Percentiles rank a stretch among this genome's conserved stretches.
These are phyloP conservation scores for Alnus glutinosa DNA, from an alignment of 306 rosid species.

Conservation along the genomic window DNA sequence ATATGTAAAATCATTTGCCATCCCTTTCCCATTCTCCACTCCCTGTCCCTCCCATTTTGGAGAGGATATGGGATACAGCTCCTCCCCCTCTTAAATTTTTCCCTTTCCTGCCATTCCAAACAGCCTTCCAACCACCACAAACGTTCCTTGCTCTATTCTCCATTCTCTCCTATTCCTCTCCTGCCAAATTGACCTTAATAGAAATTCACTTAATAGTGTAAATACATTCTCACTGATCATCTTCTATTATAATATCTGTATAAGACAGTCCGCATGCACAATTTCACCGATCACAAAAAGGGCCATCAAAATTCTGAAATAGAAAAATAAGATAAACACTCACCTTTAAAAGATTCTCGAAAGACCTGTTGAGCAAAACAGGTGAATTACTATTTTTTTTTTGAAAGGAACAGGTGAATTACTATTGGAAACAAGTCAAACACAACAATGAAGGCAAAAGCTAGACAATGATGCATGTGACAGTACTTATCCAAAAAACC, in stretches of 20 bases:
- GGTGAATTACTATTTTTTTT: constrained; percentile 12
- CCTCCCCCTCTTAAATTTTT: not conserved
- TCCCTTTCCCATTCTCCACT: too few species aligned
- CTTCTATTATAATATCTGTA: constrained; percentile 13
- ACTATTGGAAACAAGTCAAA: constrained; percentile 22
- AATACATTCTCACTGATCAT: constrained; percentile 1
- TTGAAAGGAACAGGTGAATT: constrained; percentile 32
- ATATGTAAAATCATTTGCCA: not conserved
- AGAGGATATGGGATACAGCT: not conserved
- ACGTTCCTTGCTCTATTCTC: not conserved
- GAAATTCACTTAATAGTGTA: not conserved
- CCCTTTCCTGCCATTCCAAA: not conserved
- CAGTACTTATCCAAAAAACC: constrained; percentile 8
- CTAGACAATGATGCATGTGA: constrained; percentile 16
- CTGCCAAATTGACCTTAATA: not conserved
- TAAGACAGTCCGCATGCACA: constrained; percentile 24
- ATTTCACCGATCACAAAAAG: constrained; percentile 35
- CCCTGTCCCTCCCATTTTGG: not conserved
- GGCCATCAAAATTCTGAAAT: constrained; percentile 19
- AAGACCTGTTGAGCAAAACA: constrained; percentile 60
- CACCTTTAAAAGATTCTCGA: constrained; percentile 82
- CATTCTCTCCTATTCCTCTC: not conserved
- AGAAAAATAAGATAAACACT: constrained; percentile 34
- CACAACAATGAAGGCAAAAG: constrained; percentile 16
- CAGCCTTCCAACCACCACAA: not conserved